Base-by-base conservation (phyloP, 345 rosid genomes). In the Salix brachista region DNA sequence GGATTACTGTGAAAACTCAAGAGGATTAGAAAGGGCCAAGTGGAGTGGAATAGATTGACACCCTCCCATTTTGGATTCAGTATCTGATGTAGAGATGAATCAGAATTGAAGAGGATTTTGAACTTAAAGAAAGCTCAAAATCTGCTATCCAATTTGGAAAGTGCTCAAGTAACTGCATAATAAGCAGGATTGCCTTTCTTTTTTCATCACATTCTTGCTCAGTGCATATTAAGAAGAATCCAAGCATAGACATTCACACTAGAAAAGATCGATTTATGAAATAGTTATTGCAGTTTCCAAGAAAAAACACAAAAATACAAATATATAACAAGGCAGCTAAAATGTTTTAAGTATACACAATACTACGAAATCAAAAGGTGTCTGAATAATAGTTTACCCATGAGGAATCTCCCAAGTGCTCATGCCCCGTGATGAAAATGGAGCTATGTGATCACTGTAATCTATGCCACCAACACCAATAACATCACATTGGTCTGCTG, bases 401-500 rank as follows among this genome's bases (percentile, higher is more conserved):
- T 93, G 99, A 76, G 99, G 99, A 84, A 96, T 84, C 87, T 96
- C 99, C 99, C 98, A 96, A 74, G 99, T 93, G 90, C 98, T 96
- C 99, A 96, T 96, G 84, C 99, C 99, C 77, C 98, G 99, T 17
- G 99, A 93, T 61, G 99, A 95, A 85, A 95, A 95, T 71, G 99
- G 90, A 60, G 99, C 99, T 80, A 95, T 95, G 82, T 95, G 97
- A 84, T 93, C 97, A 79, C 80, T 93, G 83, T 93, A 93, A 82
- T 95, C 99, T 73, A 95, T 95, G 77, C 99, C 99, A 79, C 99
- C 99, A 19, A 95, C 99, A 78, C 99, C 99, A 79, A 95, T 93
- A 78, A 95, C 96, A 78, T 95, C 99, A 86, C 96, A 91, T 84
- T 95, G 99, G 82, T 95, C 99, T 68, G 98, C 99, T 84, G 99